These are phyloP conservation scores for Silene vulgaris DNA, from an alignment of 179 eudicot genomes.

Conservation along the genomic window DNA sequence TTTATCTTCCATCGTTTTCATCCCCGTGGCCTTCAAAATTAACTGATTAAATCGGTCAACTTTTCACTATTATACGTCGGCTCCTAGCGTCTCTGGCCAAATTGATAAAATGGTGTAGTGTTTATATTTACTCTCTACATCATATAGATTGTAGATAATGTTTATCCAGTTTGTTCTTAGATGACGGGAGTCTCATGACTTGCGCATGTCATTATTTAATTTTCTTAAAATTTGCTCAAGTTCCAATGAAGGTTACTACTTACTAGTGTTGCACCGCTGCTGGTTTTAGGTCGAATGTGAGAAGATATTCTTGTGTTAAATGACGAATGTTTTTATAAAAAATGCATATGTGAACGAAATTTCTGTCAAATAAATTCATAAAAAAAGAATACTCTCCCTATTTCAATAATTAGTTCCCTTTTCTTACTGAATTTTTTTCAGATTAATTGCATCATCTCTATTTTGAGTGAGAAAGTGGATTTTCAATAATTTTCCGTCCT, in stretches of 20 bases:
- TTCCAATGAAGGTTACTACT: background rate
- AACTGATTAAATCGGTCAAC: conserved; percentile 14
- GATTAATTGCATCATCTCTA: too few species aligned
- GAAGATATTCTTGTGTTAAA: background rate
- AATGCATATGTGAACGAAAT: background rate
- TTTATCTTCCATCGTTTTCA: conserved; percentile 20
- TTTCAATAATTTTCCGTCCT: too few species aligned
- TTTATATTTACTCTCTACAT: background rate
- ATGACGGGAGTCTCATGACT: conserved; percentile 9
- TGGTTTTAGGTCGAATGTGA: background rate
- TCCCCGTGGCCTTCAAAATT: conserved; percentile 16
- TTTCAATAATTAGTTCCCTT: too few species aligned
- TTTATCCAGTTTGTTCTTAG: conserved; percentile 18
- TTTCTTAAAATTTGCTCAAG: conserved; percentile 9
- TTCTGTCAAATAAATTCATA: background rate
- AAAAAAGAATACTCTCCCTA: background rate
- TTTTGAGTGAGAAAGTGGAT: too few species aligned
- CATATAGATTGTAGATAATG: background rate
- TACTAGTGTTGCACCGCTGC: background rate
- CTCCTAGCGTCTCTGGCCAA: conserved; percentile 12
- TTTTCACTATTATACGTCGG: conserved; percentile 16
- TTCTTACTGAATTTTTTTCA: too few species aligned
- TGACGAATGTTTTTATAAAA: background rate
- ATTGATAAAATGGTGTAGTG: conserved; percentile 15
- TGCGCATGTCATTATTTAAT: background rate